These are phyloP conservation scores for Coelastrella sp. DNA, from an alignment of 139 green algal species.

Conservation along the genomic window DNA sequence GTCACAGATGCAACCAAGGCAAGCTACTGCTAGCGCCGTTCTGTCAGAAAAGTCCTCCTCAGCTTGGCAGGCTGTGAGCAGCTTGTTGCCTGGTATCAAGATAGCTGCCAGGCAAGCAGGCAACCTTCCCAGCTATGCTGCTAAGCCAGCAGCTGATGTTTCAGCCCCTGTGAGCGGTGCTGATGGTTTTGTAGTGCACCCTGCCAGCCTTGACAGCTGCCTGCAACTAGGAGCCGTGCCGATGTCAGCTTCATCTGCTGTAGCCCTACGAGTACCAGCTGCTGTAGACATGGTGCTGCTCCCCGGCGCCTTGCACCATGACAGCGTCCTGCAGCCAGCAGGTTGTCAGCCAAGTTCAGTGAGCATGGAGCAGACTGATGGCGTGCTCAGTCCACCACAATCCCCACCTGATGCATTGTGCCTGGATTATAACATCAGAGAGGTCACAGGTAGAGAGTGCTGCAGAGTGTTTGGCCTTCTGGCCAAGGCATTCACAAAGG, in stretches of 20 bases:
- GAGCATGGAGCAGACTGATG: not conserved
- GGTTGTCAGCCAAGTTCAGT: not conserved
- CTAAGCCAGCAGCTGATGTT: not conserved
- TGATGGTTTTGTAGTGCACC: conserved; percentile 57
- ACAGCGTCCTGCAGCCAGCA: not conserved
- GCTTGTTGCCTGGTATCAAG: not conserved
- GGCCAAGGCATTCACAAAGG: conserved; percentile 16
- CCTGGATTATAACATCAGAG: conserved; percentile 32
- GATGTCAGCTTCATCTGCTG: not conserved
- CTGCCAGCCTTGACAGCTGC: conserved; percentile 69
- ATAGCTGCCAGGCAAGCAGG: not conserved
- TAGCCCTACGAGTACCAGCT: conserved; percentile 47
- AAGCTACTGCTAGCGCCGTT: not conserved
- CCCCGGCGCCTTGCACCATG: not conserved
- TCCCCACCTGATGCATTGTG: not conserved
- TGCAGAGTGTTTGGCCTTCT: conserved; percentile 30
- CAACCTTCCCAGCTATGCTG: too few relatives aligned
- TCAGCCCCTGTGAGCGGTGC: not conserved
- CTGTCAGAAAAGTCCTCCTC: too few relatives aligned
- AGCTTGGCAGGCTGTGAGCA: too few relatives aligned
- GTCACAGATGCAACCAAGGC: not conserved
- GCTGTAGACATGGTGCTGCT: conserved; percentile 32
- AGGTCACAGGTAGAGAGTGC: not conserved
- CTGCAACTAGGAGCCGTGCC: conserved; percentile 75
- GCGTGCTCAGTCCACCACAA: too few relatives aligned